Evolutionary conservation across 2,329 filamentous ascomycete genomes (phyloP).

Genomic region (Fusarium burgessii): DNA sequence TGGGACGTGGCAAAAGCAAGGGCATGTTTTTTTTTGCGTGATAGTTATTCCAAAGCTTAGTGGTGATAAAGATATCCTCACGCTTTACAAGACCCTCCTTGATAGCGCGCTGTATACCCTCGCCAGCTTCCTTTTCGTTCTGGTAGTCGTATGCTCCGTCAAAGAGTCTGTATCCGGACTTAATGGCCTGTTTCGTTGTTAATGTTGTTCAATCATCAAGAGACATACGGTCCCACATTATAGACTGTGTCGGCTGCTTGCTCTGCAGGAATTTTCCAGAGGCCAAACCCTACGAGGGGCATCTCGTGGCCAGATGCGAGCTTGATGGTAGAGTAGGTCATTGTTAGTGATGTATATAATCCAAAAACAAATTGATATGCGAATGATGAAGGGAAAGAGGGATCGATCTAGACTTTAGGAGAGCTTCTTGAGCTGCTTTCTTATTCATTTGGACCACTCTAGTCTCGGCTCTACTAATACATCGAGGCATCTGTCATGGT

Average conservation of each 20-base stretch:
- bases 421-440: slow-evolving; percentile 9
- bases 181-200: slow-evolving; percentile 56
- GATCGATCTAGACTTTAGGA: background rate
- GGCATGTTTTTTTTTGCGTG: slow-evolving; percentile 81
- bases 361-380: background rate
- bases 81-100: slow-evolving; percentile 71
- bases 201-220: background rate
- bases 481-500: slow-evolving; percentile 1
- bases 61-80: slow-evolving; percentile 88
- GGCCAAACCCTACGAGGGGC: slow-evolving; percentile 67
- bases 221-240: slow-evolving; percentile 50
- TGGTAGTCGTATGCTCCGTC: slow-evolving; percentile 69
- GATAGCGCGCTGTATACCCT: slow-evolving; percentile 69
- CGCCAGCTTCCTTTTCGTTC: slow-evolving; percentile 75
- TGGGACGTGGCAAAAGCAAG: slow-evolving; percentile 78
- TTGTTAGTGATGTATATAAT: slow-evolving; percentile 14
- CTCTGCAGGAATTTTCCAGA: slow-evolving; percentile 74
- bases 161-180: slow-evolving; percentile 64
- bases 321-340: slow-evolving; percentile 40
- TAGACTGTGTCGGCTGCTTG: slow-evolving; percentile 70
- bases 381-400: background rate
- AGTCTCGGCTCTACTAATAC: slow-evolving; percentile 1
- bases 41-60: slow-evolving; percentile 92
- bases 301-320: slow-evolving; percentile 44
- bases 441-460: background rate